phyloP scores from a whole-genome alignment of 768 basidiomycete species.

The Macrolepiota fuliginosa region DNA sequence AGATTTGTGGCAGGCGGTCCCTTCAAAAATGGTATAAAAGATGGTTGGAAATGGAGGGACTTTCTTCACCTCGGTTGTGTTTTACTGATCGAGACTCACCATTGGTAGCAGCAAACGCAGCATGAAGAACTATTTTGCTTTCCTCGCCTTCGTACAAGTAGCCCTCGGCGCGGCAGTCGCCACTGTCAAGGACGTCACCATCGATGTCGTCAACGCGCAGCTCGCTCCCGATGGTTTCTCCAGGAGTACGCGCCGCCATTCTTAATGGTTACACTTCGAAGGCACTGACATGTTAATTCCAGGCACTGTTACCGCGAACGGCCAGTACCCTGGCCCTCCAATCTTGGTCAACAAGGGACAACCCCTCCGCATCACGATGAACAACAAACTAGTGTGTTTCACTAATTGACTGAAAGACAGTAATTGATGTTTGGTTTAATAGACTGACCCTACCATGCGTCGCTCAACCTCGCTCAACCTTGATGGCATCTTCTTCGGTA shows the following conservation, averaged over 20 bases:
- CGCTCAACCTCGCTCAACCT: constrained; percentile 34
- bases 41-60: too few species aligned
- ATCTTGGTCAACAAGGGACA: constrained; percentile 27
- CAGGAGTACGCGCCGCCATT: constrained; percentile 8
- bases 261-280: background rate
- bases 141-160: constrained; percentile 15
- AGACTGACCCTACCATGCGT: constrained; percentile 49
- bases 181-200: constrained; percentile 19
- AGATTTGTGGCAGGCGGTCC: background rate
- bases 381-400: constrained; percentile 21
- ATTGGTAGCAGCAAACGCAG: background rate
- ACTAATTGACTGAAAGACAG: constrained; percentile 15
- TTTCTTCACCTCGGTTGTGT: background rate
- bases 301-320: constrained; percentile 26
- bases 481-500: constrained; percentile 34
- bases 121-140: constrained; percentile 3
- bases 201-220: constrained; percentile 36
- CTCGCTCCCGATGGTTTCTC: constrained; percentile 42
- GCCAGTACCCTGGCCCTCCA: constrained; percentile 28
- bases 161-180: constrained; percentile 22
- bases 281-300: background rate
- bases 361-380: background rate
- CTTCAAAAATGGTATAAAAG: background rate
- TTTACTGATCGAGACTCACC: constrained; percentile 5
- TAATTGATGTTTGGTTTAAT: constrained; percentile 1